Evolutionary conservation across 495 filamentous ascomycete genomes (phyloP), one percentile per base, ranked within the genome.

Genomic region (Hypoxylon cercidicola): DNA sequence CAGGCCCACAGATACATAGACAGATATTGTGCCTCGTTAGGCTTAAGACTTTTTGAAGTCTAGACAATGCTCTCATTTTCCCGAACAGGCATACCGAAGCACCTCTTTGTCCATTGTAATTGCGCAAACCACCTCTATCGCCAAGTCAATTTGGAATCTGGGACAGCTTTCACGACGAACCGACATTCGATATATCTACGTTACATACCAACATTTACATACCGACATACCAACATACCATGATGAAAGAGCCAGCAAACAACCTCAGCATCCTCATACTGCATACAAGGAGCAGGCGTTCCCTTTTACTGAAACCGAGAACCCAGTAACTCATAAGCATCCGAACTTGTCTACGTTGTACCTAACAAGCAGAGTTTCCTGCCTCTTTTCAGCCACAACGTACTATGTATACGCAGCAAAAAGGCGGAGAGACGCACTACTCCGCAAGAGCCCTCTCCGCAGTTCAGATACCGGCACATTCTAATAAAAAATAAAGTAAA

Each of bases 21-120:
- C 53, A 54, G n/a, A 63, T 9, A 55, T 50, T 35, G 35, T 68
- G 47, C 64, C 54, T 54, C 10, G 46, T 62, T 62, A 53, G 57
- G 64, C 25, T 58, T 53, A 58, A 55, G 30, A 32, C 52, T 25
- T 9, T 32, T 39, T 15, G 49, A 19, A 45, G 35, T 50, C 48
- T 34, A 55, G 58, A 45, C 40, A 30, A 57, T 62, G 28, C 19
- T 44, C 35, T 68, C 48, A 47, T 62, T 47, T 59, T 43, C 66
- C 56, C 18, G 45, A 61, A 57, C n/a, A 57, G 61, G 66, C n/a
- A 69, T 61, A 62, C 66, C 66, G 66, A 69, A 55, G 61, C 61
- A 66, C 56, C 62, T 55, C 50, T 62, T 64, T 60, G 60, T 34
- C 25, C 46, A 39, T 60, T 59, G 18, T 44, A 51, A 68, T 68